Evolutionary conservation across 257 asterid genomes (phyloP).

Genomic region (Nicotiana paniculata): DNA sequence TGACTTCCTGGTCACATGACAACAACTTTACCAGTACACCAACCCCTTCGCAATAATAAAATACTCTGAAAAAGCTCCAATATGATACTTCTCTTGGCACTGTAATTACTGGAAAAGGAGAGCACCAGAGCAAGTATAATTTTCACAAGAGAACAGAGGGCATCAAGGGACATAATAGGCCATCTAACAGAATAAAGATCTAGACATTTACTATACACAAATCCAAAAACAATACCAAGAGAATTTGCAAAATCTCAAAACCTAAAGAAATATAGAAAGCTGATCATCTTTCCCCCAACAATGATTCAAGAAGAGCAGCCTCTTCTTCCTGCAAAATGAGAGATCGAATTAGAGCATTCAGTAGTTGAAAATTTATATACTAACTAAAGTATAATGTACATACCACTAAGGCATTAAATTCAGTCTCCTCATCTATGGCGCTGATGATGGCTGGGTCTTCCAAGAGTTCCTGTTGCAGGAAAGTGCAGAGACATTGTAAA

Average conservation of each 20-base stretch:
- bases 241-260: neutral
- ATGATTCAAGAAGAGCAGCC: slow-evolving; percentile 79
- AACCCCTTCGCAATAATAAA: too few relatives aligned
- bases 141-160: neutral
- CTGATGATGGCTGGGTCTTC: slow-evolving; percentile 79
- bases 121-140: neutral
- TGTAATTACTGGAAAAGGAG: too few relatives aligned
- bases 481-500: neutral
- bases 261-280: neutral
- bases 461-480: slow-evolving; percentile 68
- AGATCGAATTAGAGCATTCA: neutral
- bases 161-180: neutral
- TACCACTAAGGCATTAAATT: slow-evolving; percentile 98
- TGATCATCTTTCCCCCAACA: slow-evolving; percentile 59
- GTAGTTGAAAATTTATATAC: slow-evolving; percentile 13
- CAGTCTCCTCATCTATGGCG: slow-evolving; percentile 94
- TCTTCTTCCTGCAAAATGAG: slow-evolving; percentile 78
- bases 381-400: slow-evolving; percentile 14
- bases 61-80: neutral
- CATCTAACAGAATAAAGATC: neutral
- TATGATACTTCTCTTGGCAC: too few relatives aligned
- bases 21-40: too few relatives aligned
- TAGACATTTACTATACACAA: neutral
- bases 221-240: neutral
- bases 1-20: too few relatives aligned